Evolutionary conservation across 2,329 filamentous ascomycete species (phyloP).

Genomic region (Corinectria fuckeliana): DNA sequence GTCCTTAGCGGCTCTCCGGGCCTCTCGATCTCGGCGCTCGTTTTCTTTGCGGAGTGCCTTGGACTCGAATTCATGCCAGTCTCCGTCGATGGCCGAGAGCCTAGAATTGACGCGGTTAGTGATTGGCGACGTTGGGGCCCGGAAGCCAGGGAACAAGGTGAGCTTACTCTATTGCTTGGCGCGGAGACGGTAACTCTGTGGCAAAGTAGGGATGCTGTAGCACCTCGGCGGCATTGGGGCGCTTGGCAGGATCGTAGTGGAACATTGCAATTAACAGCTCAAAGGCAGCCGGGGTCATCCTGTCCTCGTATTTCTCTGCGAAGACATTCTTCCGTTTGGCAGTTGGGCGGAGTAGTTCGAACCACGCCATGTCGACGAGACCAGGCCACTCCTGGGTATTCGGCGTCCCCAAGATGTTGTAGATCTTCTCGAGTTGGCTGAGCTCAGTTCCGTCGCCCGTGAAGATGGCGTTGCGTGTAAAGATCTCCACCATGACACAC

Average conservation of each 20-base stretch:
- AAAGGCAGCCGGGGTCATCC: constrained; percentile 80
- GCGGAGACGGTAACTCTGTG: constrained; percentile 76
- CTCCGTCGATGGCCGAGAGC: constrained; percentile 81
- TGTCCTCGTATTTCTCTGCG: constrained; percentile 79
- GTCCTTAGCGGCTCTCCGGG: constrained; percentile 53
- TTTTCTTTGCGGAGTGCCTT: constrained; percentile 93
- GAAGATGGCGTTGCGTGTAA: constrained; percentile 91
- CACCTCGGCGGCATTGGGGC: constrained; percentile 84
- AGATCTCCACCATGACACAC: constrained; percentile 96
- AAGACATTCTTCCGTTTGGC: constrained; percentile 78
- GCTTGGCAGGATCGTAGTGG: constrained; percentile 81
- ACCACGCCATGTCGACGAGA: constrained; percentile 95
- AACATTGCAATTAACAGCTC: constrained; percentile 87
- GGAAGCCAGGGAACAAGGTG: background rate
- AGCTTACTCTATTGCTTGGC: constrained; percentile 83
- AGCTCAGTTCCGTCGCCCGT: constrained; percentile 96
- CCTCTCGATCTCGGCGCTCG: constrained; percentile 68
- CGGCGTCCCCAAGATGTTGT: constrained; percentile 87
- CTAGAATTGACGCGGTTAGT: constrained; percentile 52
- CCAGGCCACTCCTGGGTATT: constrained; percentile 85
- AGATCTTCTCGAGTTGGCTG: constrained; percentile 96
- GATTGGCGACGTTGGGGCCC: background rate
- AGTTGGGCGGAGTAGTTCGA: constrained; percentile 83
- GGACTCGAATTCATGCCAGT: constrained; percentile 99
- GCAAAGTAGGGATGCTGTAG: constrained; percentile 89